A percentile compares a stretch with the other conserved stretches of the same genome.
Evolutionary conservation across 805 yeast species (phyloP).

Genomic region (Nakazawaea ambrosiae): DNA sequence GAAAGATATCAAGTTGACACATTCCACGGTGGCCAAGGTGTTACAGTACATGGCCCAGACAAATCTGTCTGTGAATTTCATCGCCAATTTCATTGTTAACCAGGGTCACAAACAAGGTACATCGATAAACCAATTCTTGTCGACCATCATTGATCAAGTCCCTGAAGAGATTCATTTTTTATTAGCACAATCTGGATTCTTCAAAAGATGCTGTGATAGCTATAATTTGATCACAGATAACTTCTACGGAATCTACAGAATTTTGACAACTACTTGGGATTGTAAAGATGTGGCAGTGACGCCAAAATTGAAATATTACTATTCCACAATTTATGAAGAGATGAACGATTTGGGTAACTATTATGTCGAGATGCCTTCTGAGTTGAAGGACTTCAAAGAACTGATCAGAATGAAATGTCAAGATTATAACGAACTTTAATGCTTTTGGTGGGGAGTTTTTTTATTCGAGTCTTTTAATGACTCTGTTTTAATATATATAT

Average conservation of each 20-base stretch:
- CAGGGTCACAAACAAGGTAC: constrained; percentile 25
- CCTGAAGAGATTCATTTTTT: constrained; percentile 14
- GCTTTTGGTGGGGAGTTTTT: too few relatives aligned
- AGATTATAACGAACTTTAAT: background rate
- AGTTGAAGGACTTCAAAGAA: constrained; percentile 20
- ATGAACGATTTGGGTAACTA: constrained; percentile 27
- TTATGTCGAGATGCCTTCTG: constrained; percentile 25
- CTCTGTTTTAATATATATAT: too few relatives aligned
- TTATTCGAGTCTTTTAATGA: too few relatives aligned
- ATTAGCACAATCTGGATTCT: constrained; percentile 19
- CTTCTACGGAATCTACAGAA: constrained; percentile 27
- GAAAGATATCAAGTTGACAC: constrained; percentile 20
- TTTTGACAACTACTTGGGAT: constrained; percentile 15
- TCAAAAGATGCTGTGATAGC: constrained; percentile 25
- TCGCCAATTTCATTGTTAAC: constrained; percentile 20
- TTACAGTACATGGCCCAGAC: constrained; percentile 18
- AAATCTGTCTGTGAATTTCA: constrained; percentile 8
- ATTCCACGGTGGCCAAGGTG: constrained; percentile 17
- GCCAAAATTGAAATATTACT: constrained; percentile 21
- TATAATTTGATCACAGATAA: constrained; percentile 26
- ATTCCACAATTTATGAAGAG: constrained; percentile 23
- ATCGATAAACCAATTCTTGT: constrained; percentile 23
- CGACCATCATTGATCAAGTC: constrained; percentile 22
- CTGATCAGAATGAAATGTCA: constrained; percentile 2
- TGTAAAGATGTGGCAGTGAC: constrained; percentile 10